Base-by-base conservation (phyloP, 768 basidiomycete species). In the Mycena venus region DNA sequence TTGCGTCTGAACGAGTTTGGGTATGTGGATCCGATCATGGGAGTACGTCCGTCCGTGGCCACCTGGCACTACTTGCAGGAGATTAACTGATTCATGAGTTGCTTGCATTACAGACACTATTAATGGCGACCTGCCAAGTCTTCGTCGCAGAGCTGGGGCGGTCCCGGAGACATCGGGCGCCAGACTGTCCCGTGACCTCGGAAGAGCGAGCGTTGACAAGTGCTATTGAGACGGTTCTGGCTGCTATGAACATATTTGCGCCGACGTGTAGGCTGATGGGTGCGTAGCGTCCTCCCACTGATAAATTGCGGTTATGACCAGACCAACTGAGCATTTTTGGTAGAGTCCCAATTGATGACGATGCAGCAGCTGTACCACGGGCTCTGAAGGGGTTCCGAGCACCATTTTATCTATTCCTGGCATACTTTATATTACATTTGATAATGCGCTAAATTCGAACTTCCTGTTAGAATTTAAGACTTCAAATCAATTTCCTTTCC, bases 11-110 rank as follows among this genome's bases (percentile, higher is more conserved):
- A 56, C 23, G 64, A 68, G 23, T 68, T 77, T 14, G 34, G 10
- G 14, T 70, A 27, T 42, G 47, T 77, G 21, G 68, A 77, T 64
- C 75, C 75, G 12, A 77, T 77, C 7, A 72, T 68, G 69, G 74
- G 74, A 51, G 74, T 75, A 44, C 12, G 74, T 55, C 2, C n/a
- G 36, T 38, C 7, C 36, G n/a, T n/a, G n/a, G n/a, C n/a, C n/a
- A n/a, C n/a, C n/a, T n/a, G n/a, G n/a, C n/a, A n/a, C n/a, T n/a
- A n/a, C n/a, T n/a, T n/a, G n/a, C n/a, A n/a, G n/a, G n/a, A n/a
- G n/a, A n/a, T n/a, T n/a, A n/a, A n/a, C n/a, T n/a, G n/a, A n/a
- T n/a, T n/a, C n/a, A n/a, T 42, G n/a, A 42, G 17, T 17, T 17
- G 19, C 12, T 14, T 38, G 36, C 36, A 36, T 14, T 8, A 12